Evolutionary conservation across 2,329 filamentous ascomycete genomes (phyloP).

Genomic region (Cercospora canescens): DNA sequence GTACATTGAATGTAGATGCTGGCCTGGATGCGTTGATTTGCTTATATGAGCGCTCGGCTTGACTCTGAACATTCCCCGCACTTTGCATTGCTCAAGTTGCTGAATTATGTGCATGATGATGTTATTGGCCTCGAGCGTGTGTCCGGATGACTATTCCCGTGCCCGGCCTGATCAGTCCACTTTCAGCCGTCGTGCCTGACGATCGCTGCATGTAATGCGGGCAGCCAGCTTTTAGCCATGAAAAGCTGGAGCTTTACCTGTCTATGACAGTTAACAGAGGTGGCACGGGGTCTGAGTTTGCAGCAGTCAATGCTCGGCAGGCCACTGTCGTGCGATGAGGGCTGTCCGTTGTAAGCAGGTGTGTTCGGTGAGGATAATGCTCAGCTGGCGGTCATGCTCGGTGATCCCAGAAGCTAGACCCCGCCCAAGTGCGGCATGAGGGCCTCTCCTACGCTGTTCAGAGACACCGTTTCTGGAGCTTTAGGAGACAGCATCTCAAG

Average conservation of each 20-base stretch:
- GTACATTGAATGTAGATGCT: neutral
- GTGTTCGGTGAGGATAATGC: neutral
- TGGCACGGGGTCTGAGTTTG: neutral
- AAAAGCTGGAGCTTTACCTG: neutral
- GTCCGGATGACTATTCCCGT: neutral
- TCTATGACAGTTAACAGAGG: neutral
- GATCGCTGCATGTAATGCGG: conserved; percentile 7
- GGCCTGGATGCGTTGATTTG: neutral
- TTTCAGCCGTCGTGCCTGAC: conserved; percentile 15
- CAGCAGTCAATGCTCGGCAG: neutral
- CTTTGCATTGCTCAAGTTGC: neutral
- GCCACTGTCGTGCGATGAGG: neutral
- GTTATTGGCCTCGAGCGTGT: neutral
- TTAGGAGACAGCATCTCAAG: too few species aligned
- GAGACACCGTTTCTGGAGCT: too few species aligned
- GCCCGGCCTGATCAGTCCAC: neutral
- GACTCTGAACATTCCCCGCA: conserved; percentile 1
- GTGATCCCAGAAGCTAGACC: neutral
- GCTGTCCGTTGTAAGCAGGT: neutral
- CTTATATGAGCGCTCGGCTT: neutral
- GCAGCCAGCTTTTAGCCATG: neutral
- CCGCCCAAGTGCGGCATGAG: too few species aligned
- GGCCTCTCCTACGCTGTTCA: too few species aligned
- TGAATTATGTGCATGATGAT: conserved; percentile 8
- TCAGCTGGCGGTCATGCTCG: neutral